phyloP scores from a whole-genome alignment of 495 filamentous ascomycete genomes.

The Penicillium pulvis region DNA sequence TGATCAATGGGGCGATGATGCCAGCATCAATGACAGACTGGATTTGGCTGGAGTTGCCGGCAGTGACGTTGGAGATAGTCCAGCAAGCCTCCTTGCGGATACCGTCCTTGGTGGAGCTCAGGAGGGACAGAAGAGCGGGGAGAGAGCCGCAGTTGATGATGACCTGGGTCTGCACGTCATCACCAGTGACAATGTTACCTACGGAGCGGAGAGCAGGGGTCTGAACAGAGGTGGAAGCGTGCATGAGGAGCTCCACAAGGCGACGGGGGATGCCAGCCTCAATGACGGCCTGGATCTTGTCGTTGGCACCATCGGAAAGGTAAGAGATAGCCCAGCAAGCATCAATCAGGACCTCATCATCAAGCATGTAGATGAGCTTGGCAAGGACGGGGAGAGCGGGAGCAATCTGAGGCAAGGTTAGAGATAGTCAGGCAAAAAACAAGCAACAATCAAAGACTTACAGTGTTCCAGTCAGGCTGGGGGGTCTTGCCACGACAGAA shows the following conservation, averaged over 20 bases:
- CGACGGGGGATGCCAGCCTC: conserved; percentile 97
- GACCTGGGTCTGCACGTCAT: conserved; percentile 98
- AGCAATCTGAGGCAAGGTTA: conserved; percentile 63
- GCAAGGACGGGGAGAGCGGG: conserved; percentile 95
- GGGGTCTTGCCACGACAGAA: conserved; percentile 99
- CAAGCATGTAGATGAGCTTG: conserved; percentile 96
- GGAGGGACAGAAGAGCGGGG: conserved; percentile 84
- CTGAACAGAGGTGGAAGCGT: conserved; percentile 98
- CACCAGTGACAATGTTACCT: conserved; percentile 98
- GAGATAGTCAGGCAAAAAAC: neutral
- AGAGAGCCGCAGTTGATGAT: conserved; percentile 98
- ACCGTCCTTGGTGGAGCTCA: conserved; percentile 96
- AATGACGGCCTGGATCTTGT: conserved; percentile 99
- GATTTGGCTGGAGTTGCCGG: conserved; percentile 97
- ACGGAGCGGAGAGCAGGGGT: conserved; percentile 96
- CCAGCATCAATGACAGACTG: conserved; percentile 96
- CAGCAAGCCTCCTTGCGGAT: conserved; percentile 99
- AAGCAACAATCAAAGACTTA: conserved; percentile 36
- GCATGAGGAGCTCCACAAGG: conserved; percentile 96
- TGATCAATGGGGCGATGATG: conserved; percentile 94
- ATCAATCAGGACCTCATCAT: conserved; percentile 98
- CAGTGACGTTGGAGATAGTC: conserved; percentile 99
- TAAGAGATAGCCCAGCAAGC: conserved; percentile 99
- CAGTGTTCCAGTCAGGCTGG: conserved; percentile 96
- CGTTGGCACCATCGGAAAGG: conserved; percentile 97